phyloP scores from a whole-genome alignment of 768 basidiomycete genomes.

The Lactarius pseudohatsudake region DNA sequence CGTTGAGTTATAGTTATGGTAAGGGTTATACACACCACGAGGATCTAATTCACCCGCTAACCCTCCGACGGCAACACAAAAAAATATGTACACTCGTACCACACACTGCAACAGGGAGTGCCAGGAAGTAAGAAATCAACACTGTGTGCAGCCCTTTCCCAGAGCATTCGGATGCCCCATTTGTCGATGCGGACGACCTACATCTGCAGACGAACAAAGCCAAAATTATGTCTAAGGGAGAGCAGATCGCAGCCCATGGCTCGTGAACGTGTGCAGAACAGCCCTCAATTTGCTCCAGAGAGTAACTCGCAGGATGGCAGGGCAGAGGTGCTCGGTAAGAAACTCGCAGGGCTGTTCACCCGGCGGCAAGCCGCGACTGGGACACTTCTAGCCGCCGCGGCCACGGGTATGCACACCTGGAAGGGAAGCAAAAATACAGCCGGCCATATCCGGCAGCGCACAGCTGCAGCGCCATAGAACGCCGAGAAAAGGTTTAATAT shows the following conservation, averaged over 20 bases:
- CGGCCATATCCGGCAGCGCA: no score
- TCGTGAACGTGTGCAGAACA: slow-evolving; percentile 64
- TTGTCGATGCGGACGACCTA: slow-evolving; percentile 86
- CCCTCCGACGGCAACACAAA: neutral
- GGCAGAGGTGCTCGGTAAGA: slow-evolving; percentile 62
- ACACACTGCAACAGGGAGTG: slow-evolving; percentile 53
- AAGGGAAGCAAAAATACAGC: neutral
- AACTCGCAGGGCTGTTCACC: neutral
- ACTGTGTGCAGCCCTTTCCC: slow-evolving; percentile 60
- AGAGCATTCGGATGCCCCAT: slow-evolving; percentile 60
- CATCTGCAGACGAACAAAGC: slow-evolving; percentile 74
- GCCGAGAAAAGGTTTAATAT: no score
- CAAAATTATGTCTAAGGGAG: slow-evolving; percentile 73
- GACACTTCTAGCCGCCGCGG: neutral
- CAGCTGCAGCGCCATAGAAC: no score
- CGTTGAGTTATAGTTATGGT: slow-evolving; percentile 15
- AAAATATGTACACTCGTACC: neutral
- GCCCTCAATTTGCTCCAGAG: slow-evolving; percentile 61
- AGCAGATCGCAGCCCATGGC: slow-evolving; percentile 83
- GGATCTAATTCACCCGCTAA: neutral
- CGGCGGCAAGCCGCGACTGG: neutral
- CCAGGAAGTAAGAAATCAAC: slow-evolving; percentile 74
- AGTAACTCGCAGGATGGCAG: neutral
- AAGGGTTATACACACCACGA: neutral
- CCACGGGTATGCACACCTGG: neutral